A percentile compares a stretch with the other conserved stretches of the same genome.
These are phyloP conservation scores for Punica granatum DNA, from an alignment of 345 rosid species.

Conservation along the genomic window DNA sequence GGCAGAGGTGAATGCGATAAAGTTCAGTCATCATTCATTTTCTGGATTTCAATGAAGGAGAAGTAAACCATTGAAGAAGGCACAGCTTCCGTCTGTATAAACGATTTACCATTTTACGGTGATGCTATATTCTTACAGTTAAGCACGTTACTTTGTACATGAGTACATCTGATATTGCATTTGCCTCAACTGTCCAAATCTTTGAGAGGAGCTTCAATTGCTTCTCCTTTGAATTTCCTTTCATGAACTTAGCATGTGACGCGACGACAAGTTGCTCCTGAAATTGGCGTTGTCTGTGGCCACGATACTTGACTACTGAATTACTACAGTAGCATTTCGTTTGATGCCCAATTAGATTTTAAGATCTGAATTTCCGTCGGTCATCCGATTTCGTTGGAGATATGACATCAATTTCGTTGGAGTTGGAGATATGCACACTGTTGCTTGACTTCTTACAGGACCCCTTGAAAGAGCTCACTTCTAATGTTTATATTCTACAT, in stretches of 20 bases:
- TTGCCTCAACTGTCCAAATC: not conserved
- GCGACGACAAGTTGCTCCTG: not conserved
- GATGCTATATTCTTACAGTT: not conserved
- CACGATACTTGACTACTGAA: not conserved
- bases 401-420: too few relatives aligned
- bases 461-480: not conserved
- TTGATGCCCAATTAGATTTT: not conserved
- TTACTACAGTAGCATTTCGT: not conserved
- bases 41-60: not conserved
- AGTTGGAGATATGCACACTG: too few relatives aligned
- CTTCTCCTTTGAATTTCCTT: too few relatives aligned
- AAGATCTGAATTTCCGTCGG: not conserved
- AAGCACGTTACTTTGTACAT: not conserved
- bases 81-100: not conserved
- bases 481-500: not conserved
- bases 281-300: not conserved
- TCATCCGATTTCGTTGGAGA: not conserved
- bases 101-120: not conserved
- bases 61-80: not conserved
- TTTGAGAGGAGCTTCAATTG: too few relatives aligned
- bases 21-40: conserved; percentile 30
- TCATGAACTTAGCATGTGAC: not conserved
- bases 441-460: not conserved
- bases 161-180: too few relatives aligned
- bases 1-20: conserved; percentile 81